These are phyloP conservation scores for Solanum rostratum DNA, from an alignment of 257 asterid genomes.

Conservation along the genomic window DNA sequence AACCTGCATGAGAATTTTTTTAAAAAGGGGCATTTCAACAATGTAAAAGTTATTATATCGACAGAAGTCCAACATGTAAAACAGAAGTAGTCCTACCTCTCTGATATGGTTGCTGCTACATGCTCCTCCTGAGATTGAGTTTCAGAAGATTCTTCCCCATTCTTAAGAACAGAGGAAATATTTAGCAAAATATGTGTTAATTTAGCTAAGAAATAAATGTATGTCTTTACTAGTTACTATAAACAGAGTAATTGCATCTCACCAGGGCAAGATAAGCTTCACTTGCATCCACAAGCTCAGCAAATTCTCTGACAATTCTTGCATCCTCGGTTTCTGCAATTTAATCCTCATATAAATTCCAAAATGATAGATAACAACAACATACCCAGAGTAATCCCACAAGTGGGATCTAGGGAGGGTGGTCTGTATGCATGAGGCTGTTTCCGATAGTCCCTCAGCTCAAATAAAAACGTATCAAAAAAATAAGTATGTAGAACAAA, in stretches of 20 bases:
- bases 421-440: not conserved
- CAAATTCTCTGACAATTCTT: conserved; percentile 59
- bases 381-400: not conserved
- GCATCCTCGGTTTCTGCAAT: conserved; percentile 67
- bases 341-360: conserved; percentile 28
- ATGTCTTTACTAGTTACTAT: not conserved
- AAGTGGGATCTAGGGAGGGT: not conserved
- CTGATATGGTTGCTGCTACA: conserved; percentile 33
- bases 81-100: conserved; percentile 35
- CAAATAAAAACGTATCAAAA: not conserved
- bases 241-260: conserved; percentile 9
- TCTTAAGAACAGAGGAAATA: conserved; percentile 16
- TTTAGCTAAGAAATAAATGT: not conserved
- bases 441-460: not conserved
- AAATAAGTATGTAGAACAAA: not conserved
- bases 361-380: not conserved
- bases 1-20: conserved; percentile 33
- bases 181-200: conserved; percentile 3
- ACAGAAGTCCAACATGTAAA: not conserved
- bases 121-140: conserved; percentile 16
- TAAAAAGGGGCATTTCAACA: not conserved
- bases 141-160: conserved; percentile 5
- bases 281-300: conserved; percentile 59
- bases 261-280: conserved; percentile 40
- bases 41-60: not conserved